These are phyloP conservation scores for Alternaria sp. DNA, from an alignment of 2,329 filamentous ascomycete species.

Conservation along the genomic window DNA sequence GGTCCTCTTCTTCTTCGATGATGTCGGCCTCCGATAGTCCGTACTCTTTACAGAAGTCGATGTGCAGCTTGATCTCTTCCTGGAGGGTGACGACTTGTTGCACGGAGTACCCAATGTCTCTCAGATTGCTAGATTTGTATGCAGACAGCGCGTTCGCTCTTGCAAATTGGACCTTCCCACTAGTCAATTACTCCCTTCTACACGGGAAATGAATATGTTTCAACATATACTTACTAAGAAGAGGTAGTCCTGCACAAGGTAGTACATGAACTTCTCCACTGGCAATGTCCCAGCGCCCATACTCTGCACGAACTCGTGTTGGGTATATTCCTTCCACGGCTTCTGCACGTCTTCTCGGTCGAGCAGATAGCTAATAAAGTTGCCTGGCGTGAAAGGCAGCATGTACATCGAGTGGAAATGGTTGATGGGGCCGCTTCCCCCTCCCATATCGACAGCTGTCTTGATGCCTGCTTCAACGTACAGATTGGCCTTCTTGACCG, in stretches of 20 bases:
- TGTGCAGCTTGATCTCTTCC: constrained; percentile 80
- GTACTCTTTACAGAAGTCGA: constrained; percentile 82
- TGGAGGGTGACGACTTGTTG: constrained; percentile 78
- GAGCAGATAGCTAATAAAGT: constrained; percentile 84
- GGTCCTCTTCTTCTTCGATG: constrained; percentile 73
- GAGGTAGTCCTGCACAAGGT: constrained; percentile 90
- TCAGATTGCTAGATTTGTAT: constrained; percentile 80
- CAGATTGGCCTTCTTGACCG: constrained; percentile 71
- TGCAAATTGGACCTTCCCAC: constrained; percentile 78
- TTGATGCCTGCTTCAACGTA: constrained; percentile 77
- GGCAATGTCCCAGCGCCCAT: constrained; percentile 79
- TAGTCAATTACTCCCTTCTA: constrained; percentile 10
- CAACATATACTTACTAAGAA: constrained; percentile 68
- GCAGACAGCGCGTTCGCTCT: constrained; percentile 83
- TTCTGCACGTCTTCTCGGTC: constrained; percentile 74
- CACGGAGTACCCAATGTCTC: constrained; percentile 72
- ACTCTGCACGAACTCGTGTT: constrained; percentile 81
- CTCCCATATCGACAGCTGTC: constrained; percentile 67
- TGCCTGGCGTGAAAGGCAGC: constrained; percentile 74
- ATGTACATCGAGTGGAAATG: constrained; percentile 76
- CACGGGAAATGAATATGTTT: neutral
- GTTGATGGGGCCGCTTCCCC: constrained; percentile 75
- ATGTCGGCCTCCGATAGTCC: constrained; percentile 78
- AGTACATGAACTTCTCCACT: constrained; percentile 80
- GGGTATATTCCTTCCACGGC: constrained; percentile 77